Conservation (phyloP, 2,329 filamentous ascomycete species). For the Orbilia ellipsospora region DNA sequence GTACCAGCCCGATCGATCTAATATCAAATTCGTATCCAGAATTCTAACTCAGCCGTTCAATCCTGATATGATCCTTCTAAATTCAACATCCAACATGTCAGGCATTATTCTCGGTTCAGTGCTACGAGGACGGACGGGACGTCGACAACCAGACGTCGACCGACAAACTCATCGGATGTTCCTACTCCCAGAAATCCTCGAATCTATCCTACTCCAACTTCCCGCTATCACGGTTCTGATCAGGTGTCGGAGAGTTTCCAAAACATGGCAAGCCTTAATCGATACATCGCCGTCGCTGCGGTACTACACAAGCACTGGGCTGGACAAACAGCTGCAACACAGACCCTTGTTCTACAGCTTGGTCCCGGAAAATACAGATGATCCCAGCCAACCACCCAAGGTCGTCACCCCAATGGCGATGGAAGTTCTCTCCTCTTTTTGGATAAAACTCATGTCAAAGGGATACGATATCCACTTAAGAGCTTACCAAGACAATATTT, state of each 20-base stretch:
- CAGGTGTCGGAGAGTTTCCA: slow-evolving; percentile 25
- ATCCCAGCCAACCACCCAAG: neutral
- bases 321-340: neutral
- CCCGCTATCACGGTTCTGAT: slow-evolving; percentile 29
- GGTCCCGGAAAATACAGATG: neutral
- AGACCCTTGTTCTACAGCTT: neutral
- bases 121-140: neutral
- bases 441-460: slow-evolving; percentile 20
- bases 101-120: too few relatives aligned
- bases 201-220: slow-evolving; percentile 33
- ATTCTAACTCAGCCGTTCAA: too few relatives aligned
- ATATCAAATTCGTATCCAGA: too few relatives aligned
- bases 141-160: neutral
- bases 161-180: neutral
- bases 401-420: slow-evolving; percentile 31
- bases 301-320: slow-evolving; percentile 21
- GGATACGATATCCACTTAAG: slow-evolving; percentile 17
- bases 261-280: slow-evolving; percentile 23
- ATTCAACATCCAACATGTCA: too few relatives aligned
- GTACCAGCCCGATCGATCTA: too few relatives aligned
- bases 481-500: neutral
- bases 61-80: too few relatives aligned
- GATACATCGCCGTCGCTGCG: slow-evolving; percentile 15
- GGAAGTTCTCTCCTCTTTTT: slow-evolving; percentile 17
- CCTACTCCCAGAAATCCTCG: slow-evolving; percentile 25